A percentile compares a stretch with the other conserved stretches of the same genome.
Evolutionary conservation across 305 asterid species (phyloP).

Genomic region (Fraxinus greggii): DNA sequence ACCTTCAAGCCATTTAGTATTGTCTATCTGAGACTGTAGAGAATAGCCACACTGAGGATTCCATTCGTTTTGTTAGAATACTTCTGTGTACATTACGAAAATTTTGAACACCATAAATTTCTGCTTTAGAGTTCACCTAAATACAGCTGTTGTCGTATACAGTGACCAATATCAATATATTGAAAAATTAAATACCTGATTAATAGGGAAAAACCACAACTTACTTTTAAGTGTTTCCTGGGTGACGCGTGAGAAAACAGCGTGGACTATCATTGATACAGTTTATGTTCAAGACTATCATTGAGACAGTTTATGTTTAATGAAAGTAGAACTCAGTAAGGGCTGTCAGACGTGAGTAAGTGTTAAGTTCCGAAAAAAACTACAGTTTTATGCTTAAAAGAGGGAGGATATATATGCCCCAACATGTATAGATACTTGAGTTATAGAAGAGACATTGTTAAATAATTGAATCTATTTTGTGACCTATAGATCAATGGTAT

Average conservation of each 20-base stretch:
- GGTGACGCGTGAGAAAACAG: not conserved
- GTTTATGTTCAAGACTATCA: not conserved
- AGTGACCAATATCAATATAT: not conserved
- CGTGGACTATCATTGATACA: not conserved
- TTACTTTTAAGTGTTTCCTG: not conserved
- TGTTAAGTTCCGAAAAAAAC: not conserved
- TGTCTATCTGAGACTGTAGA: not conserved
- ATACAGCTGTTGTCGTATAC: not conserved
- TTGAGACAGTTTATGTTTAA: not conserved
- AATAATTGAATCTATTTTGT: not conserved
- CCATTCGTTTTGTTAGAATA: not conserved
- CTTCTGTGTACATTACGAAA: not conserved
- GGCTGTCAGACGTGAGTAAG: not conserved
- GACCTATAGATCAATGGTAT: not conserved
- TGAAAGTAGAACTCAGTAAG: not conserved
- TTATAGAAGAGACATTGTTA: not conserved
- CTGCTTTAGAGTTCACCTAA: not conserved
- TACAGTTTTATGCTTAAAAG: not conserved
- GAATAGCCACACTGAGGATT: not conserved
- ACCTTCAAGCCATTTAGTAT: not conserved
- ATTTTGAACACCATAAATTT: not conserved
- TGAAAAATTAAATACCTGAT: not conserved
- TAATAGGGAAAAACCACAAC: not conserved
- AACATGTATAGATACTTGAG: not conserved
- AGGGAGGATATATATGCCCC: not conserved